Base-by-base conservation (phyloP, 73 alveolate species). In the Paramecium octaurelia region DNA sequence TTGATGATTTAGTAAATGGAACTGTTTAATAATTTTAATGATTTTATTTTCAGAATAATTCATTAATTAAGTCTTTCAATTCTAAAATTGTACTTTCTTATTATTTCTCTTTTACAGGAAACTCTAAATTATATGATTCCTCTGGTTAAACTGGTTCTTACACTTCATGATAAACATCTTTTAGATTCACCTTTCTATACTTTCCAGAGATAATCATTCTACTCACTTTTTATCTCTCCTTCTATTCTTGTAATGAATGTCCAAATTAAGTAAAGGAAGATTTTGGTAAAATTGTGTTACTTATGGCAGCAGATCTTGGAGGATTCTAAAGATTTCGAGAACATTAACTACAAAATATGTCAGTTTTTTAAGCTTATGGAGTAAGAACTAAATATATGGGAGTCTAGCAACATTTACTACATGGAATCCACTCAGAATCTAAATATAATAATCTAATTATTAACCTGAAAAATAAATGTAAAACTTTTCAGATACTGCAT, bases 311-410 rank as follows among this genome's bases (percentile, higher is more conserved):
- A 38, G 87, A 73, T 35, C 59, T 31, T 73, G 87, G 87, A 29
- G 87, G 87, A 73, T 73, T 73, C 35, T 4, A 40, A 14, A 73
- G 87, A 73, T 73, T 73, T 73, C 87, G 57, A 73, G 87, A 73
- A 40, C 87, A 73, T 73, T 34, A 21, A 12, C 68, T 29, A 40
- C 87, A 73, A 38, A 73, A 73, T 29, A 73, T 14, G 20, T 73
- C 87, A 73, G 87, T 73, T 73, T 73, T 73, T 73, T 73, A 73
- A 34, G 87, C 57, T 73, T 35, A 73, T 14, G 87, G 59, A 40
- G 9, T 31, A 9, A 73, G 64, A 14, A 73, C 36, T 10, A 73
- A 9, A 73, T 35, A 73, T 4, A 73, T 40, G 3, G 57, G 59
- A 73, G 87, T 9, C n/a, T 73, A 36, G 7, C 87, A 73, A 18